phyloP scores from a whole-genome alignment of 352 stramenopile species.

The Elongisporangium senticosum region DNA sequence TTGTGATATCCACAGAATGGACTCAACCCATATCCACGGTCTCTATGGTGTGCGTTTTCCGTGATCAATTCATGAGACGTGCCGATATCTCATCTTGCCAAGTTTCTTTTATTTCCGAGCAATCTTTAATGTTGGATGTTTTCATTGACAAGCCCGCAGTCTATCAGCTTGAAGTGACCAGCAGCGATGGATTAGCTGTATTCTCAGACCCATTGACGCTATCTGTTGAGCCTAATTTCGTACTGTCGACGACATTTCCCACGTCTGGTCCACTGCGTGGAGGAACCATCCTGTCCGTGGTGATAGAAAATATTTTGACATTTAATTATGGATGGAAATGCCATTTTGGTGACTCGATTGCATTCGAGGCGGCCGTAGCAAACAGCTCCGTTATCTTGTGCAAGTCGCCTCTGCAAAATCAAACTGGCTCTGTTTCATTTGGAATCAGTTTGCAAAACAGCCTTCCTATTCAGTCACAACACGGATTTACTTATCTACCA shows the following conservation, averaged over 20 bases:
- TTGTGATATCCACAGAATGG: too few species aligned
- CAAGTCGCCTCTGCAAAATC: constrained; percentile 10
- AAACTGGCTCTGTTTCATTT: constrained; percentile 13
- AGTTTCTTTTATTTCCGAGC: too few species aligned
- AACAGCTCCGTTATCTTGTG: constrained; percentile 15
- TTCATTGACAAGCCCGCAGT: too few species aligned
- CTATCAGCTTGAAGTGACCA: too few species aligned
- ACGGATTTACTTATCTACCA: constrained; percentile 12
- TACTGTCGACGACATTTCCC: too few species aligned
- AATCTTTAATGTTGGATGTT: too few species aligned
- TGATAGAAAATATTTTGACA: constrained; percentile 4
- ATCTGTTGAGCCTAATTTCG: too few species aligned
- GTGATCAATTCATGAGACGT: constrained; percentile 7
- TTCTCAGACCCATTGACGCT: too few species aligned
- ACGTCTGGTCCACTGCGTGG: constrained; percentile 5
- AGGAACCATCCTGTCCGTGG: constrained; percentile 18
- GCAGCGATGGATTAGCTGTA: too few species aligned
- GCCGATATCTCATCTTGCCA: constrained; percentile 6
- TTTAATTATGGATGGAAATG: background rate
- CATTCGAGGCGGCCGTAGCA: background rate
- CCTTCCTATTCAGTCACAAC: background rate
- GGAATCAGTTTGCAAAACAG: constrained; percentile 10
- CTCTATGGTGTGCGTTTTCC: too few species aligned
- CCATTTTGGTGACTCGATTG: background rate
- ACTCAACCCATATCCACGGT: too few species aligned